Conservation (phyloP, 495 filamentous ascomycete genomes). For the Chlorociboria aeruginascens region DNA sequence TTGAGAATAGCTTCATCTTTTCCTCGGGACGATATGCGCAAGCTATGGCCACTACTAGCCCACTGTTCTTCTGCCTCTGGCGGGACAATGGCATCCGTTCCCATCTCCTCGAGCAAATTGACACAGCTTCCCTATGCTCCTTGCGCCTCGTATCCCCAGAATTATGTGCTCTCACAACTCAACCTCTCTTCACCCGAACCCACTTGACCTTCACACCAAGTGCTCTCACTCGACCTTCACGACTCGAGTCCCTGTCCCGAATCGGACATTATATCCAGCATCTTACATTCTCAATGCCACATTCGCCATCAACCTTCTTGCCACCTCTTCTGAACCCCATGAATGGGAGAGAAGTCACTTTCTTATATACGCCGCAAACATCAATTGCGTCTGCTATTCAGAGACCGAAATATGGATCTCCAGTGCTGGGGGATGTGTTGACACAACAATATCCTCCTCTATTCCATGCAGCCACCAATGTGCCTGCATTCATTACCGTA, state of each 20-base stretch:
- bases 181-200: constrained; percentile 39
- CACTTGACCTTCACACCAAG: constrained; percentile 54
- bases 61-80: constrained; percentile 32
- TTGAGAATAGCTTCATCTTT: neutral
- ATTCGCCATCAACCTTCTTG: constrained; percentile 59
- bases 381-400: constrained; percentile 32
- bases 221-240: constrained; percentile 55
- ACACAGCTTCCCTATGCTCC: constrained; percentile 37
- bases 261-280: constrained; percentile 62
- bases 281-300: constrained; percentile 57
- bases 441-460: constrained; percentile 70
- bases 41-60: constrained; percentile 18
- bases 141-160: constrained; percentile 36
- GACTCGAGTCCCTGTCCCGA: constrained; percentile 54
- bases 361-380: constrained; percentile 61
- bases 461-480: constrained; percentile 77
- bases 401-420: constrained; percentile 49
- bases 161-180: constrained; percentile 39
- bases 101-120: constrained; percentile 35
- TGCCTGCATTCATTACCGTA: constrained; percentile 62
- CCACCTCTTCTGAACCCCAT: constrained; percentile 60
- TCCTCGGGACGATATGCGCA: constrained; percentile 16
- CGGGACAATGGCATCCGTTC: constrained; percentile 36
- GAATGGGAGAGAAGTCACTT: constrained; percentile 59
- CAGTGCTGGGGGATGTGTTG: constrained; percentile 48